These are phyloP conservation scores for Boletus eberwhitei DNA, from an alignment of 768 basidiomycete genomes.

Conservation along the genomic window DNA sequence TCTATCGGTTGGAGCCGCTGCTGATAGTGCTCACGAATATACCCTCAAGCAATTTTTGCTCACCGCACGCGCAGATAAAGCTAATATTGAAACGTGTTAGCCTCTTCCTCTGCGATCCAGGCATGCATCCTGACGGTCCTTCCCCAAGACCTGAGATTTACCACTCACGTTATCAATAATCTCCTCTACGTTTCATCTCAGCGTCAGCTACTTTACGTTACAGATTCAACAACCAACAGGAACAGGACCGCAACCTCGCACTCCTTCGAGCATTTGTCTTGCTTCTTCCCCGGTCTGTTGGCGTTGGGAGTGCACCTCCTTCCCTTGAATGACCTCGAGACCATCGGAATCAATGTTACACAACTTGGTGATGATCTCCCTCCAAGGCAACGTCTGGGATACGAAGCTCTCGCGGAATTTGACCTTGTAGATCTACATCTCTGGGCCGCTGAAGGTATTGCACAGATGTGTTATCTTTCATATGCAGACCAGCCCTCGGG, in stretches of 20 bases:
- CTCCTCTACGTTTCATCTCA: conserved; percentile 66
- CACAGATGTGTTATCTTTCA: conserved; percentile 64
- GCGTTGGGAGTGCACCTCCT: conserved; percentile 67
- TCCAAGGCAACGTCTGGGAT: conserved; percentile 26
- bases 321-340: conserved; percentile 49
- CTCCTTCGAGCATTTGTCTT: conserved; percentile 69
- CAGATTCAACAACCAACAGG: conserved; percentile 40
- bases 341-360: conserved; percentile 44
- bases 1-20: conserved; percentile 60
- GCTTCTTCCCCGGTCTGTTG: conserved; percentile 74
- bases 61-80: conserved; percentile 57
- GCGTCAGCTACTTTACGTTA: conserved; percentile 66
- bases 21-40: conserved; percentile 78
- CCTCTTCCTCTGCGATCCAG: background rate
- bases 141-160: conserved; percentile 53
- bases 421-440: conserved; percentile 62
- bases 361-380: conserved; percentile 32
- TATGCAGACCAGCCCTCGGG: conserved; percentile 72
- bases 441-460: conserved; percentile 75
- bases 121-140: conserved; percentile 4
- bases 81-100: conserved; percentile 66
- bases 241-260: conserved; percentile 40
- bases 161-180: conserved; percentile 58
- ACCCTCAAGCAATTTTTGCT: conserved; percentile 71
- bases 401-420: conserved; percentile 40